Percentiles rank a stretch among this genome's conserved stretches.
Evolutionary conservation across 768 basidiomycete species (phyloP).

Genomic region (Amanita exitialis): DNA sequence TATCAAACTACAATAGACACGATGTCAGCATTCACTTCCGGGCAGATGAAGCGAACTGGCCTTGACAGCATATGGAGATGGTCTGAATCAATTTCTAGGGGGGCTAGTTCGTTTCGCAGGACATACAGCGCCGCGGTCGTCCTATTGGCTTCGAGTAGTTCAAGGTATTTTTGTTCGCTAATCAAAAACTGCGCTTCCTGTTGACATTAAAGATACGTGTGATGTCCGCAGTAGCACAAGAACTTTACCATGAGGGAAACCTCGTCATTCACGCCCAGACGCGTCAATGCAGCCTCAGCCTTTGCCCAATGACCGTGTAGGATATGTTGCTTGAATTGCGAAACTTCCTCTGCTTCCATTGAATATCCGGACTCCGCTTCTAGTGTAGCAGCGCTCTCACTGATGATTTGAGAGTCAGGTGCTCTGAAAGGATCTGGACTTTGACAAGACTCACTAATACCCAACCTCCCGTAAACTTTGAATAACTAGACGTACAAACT

Average conservation of each 20-base stretch:
- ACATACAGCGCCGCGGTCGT: constrained; percentile 78
- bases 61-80: constrained; percentile 83
- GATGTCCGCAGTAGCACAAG: neutral
- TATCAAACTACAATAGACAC: constrained; percentile 49
- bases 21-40: constrained; percentile 12
- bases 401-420: constrained; percentile 20
- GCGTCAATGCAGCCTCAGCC: constrained; percentile 59
- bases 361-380: constrained; percentile 91
- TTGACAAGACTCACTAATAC: constrained; percentile 48
- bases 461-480: constrained; percentile 89
- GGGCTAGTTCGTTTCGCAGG: constrained; percentile 81
- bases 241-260: constrained; percentile 56
- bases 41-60: constrained; percentile 26
- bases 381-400: constrained; percentile 80
- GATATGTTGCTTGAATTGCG: constrained; percentile 73
- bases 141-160: constrained; percentile 74
- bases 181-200: constrained; percentile 84
- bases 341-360: constrained; percentile 69
- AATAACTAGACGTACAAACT: constrained; percentile 81
- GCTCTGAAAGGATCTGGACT: constrained; percentile 2
- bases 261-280: constrained; percentile 59
- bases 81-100: constrained; percentile 69
- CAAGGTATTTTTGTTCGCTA: constrained; percentile 92
- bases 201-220: constrained; percentile 9
- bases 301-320: constrained; percentile 73